Percentiles rank a stretch among this genome's conserved stretches.
phyloP scores from a whole-genome alignment of 2,329 filamentous ascomycete genomes.

The Uncinocarpus reesii region DNA sequence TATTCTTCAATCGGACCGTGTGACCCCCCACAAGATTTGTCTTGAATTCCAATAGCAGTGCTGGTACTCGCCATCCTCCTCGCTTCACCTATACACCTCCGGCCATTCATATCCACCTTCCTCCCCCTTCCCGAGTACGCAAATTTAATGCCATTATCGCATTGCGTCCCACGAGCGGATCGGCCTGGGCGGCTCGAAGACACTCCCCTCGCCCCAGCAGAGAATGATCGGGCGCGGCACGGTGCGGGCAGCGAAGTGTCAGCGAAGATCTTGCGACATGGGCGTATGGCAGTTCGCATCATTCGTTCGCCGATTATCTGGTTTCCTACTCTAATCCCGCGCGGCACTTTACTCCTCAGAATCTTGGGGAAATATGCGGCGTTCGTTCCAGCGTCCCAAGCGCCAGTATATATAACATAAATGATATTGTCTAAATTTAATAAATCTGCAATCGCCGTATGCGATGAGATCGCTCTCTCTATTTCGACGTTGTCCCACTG shows the following conservation, averaged over 20 bases:
- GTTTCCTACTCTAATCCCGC: too few relatives aligned
- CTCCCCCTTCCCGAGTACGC: not conserved
- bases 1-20: slow-evolving; percentile 78
- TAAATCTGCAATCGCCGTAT: too few relatives aligned
- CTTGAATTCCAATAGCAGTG: not conserved
- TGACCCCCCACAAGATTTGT: not conserved
- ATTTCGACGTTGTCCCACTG: not conserved
- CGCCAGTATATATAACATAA: too few relatives aligned
- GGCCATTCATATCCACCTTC: not conserved
- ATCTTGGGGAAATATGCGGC: too few relatives aligned
- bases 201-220: not conserved
- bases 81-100: not conserved
- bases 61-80: slow-evolving; percentile 9
- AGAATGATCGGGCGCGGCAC: not conserved
- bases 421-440: too few relatives aligned
- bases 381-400: too few relatives aligned
- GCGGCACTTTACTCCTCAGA: too few relatives aligned
- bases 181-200: not conserved
- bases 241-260: not conserved
- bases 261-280: not conserved
- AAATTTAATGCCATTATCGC: not conserved
- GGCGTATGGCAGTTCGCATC: slow-evolving; percentile 5
- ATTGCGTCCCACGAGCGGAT: not conserved
- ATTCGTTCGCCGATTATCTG: too few relatives aligned
- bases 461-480: too few relatives aligned